These are phyloP conservation scores for Manihot esculenta DNA, from an alignment of 441 rosid species.

Conservation along the genomic window DNA sequence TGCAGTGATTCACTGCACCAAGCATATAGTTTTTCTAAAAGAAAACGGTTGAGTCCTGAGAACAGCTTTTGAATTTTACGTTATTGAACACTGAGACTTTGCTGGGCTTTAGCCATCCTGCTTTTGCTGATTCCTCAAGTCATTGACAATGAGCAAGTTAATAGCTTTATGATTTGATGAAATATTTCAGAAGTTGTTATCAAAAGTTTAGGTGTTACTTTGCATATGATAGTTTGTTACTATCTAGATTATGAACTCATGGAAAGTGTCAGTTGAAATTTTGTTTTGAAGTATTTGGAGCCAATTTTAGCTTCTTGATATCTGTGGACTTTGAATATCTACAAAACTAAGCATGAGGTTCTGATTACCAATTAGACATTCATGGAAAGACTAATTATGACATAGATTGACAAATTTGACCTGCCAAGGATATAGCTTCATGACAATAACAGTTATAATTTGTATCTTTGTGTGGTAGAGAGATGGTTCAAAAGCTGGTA, in stretches of 20 bases:
- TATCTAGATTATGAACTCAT: not conserved
- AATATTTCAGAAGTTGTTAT: conserved; percentile 1
- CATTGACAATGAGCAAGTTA: not conserved
- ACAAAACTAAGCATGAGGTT: not conserved
- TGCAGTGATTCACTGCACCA: too few relatives aligned
- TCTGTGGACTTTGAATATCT: not conserved
- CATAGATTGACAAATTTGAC: conserved; percentile 1
- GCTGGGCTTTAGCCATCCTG: not conserved
- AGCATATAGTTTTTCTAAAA: too few relatives aligned
- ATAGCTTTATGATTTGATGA: not conserved
- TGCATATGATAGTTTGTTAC: conserved; percentile 2
- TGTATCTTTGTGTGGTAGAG: not conserved
- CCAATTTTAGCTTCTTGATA: not conserved
- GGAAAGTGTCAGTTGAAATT: not conserved
- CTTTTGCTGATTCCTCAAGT: conserved; percentile 5
- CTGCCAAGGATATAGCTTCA: not conserved
- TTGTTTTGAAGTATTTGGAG: not conserved
- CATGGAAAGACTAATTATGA: not conserved
- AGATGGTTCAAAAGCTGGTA: not conserved
- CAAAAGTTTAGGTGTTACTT: not conserved
- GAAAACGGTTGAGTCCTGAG: not conserved
- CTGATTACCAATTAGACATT: not conserved
- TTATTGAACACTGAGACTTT: not conserved
- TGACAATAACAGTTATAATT: not conserved
- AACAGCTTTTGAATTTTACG: not conserved